These are phyloP conservation scores for Malus domestica DNA, from an alignment of 306 rosid species.

Conservation along the genomic window DNA sequence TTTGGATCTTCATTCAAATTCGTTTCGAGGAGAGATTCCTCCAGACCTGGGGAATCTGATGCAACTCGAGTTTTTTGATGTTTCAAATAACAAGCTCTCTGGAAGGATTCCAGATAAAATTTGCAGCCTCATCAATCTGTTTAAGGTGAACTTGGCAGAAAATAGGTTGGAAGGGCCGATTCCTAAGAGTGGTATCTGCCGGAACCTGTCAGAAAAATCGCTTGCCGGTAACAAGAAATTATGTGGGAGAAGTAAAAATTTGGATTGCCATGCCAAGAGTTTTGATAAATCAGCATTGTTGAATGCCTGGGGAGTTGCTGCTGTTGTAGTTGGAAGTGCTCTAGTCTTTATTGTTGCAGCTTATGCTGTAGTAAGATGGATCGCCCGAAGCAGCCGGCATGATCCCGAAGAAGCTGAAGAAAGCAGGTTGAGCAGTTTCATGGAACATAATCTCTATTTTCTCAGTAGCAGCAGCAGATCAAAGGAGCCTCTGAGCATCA, in stretches of 20 bases:
- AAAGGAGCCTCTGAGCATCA: constrained; percentile 88
- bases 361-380: constrained; percentile 46
- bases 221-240: constrained; percentile 58
- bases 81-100: constrained; percentile 52
- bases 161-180: constrained; percentile 76
- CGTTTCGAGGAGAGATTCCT: constrained; percentile 67
- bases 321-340: constrained; percentile 37
- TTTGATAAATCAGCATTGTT: constrained; percentile 40
- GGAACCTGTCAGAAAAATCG: constrained; percentile 44
- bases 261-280: constrained; percentile 42
- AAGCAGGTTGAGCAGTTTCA: constrained; percentile 52
- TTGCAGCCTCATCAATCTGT: constrained; percentile 63
- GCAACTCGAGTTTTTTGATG: constrained; percentile 75
- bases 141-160: constrained; percentile 55
- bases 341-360: constrained; percentile 36
- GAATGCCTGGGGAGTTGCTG: constrained; percentile 66
- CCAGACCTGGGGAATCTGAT: constrained; percentile 69
- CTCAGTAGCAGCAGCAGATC: constrained; percentile 89
- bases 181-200: constrained; percentile 80
- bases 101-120: constrained; percentile 76
- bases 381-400: constrained; percentile 33
- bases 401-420: constrained; percentile 57
- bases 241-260: constrained; percentile 62
- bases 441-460: constrained; percentile 70
- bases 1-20: constrained; percentile 76